Percentiles rank a stretch among this genome's conserved stretches.
Evolutionary conservation across 208 protist genomes (phyloP).

Genomic region (Borovskyia barvae): DNA sequence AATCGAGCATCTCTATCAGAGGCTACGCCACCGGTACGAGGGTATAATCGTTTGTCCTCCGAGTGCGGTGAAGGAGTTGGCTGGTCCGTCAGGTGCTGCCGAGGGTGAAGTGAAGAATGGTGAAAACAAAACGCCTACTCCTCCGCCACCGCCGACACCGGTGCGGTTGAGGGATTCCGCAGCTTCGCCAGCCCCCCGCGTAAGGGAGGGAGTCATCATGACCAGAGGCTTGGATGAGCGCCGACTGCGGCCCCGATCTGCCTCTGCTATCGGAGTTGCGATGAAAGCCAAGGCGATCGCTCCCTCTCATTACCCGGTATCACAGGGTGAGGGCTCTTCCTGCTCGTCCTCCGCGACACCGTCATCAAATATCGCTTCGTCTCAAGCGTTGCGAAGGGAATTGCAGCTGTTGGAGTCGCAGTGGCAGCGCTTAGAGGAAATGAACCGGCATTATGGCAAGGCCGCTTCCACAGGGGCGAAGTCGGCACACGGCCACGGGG

Average conservation of each 20-base stretch:
- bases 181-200: too few species aligned
- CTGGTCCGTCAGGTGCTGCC: not conserved
- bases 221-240: too few species aligned
- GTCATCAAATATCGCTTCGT: not conserved
- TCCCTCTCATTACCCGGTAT: not conserved
- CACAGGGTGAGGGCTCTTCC: not conserved
- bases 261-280: too few species aligned
- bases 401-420: slow-evolving; percentile 69
- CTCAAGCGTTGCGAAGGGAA: slow-evolving; percentile 33
- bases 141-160: not conserved
- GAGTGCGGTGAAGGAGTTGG: too few species aligned
- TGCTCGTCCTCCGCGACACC: not conserved
- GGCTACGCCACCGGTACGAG: slow-evolving; percentile 47
- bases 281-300: too few species aligned
- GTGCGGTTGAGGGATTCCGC: too few species aligned
- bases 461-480: not conserved
- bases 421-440: slow-evolving; percentile 67
- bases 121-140: not conserved
- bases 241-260: too few species aligned
- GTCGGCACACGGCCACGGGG: too few species aligned
- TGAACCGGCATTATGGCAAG: slow-evolving; percentile 29
- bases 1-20: slow-evolving; percentile 64
- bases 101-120: not conserved
- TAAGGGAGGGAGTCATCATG: too few species aligned
- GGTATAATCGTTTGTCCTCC: slow-evolving; percentile 22